Evolutionary conservation across 257 asterid genomes (phyloP).

Genomic region (Fraxinus excelsior): DNA sequence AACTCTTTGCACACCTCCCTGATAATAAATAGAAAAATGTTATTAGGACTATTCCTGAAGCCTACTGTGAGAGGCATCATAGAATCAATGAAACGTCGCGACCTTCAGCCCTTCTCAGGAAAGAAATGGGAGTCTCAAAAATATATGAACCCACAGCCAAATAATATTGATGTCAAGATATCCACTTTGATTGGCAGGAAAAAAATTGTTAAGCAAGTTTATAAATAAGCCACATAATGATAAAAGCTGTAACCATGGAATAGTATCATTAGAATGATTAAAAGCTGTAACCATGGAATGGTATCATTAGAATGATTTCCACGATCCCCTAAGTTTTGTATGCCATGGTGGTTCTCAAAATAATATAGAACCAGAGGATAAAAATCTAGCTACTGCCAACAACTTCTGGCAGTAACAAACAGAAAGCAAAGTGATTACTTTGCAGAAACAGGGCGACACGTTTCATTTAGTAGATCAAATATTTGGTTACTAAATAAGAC

Average conservation of each 20-base stretch:
- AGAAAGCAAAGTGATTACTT: background rate
- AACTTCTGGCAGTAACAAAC: slow-evolving; percentile 17
- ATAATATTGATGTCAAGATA: slow-evolving; percentile 12
- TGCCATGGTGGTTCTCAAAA: slow-evolving; percentile 10
- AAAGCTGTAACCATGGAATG: slow-evolving; percentile 1
- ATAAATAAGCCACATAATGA: background rate
- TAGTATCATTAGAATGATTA: slow-evolving; percentile 3
- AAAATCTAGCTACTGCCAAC: slow-evolving; percentile 13
- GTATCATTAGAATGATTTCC: slow-evolving; percentile 3
- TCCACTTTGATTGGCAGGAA: slow-evolving; percentile 7
- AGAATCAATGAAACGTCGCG: slow-evolving; percentile 3
- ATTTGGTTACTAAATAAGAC: slow-evolving; percentile 4
- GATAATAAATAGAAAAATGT: slow-evolving; percentile 26
- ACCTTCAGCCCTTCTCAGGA: slow-evolving; percentile 16
- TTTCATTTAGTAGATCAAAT: background rate
- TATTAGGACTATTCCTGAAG: slow-evolving; percentile 2
- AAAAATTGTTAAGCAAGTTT: background rate
- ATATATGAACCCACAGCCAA: background rate
- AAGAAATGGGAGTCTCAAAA: slow-evolving; percentile 6
- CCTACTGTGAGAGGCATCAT: slow-evolving; percentile 3
- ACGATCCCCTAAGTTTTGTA: background rate
- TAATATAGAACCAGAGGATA: slow-evolving; percentile 8
- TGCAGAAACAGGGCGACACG: background rate
- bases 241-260: slow-evolving; percentile 1
- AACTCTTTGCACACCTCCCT: slow-evolving; percentile 98